phyloP scores from a whole-genome alignment of 306 rosid genomes.

The Ormosia semicastrata region DNA sequence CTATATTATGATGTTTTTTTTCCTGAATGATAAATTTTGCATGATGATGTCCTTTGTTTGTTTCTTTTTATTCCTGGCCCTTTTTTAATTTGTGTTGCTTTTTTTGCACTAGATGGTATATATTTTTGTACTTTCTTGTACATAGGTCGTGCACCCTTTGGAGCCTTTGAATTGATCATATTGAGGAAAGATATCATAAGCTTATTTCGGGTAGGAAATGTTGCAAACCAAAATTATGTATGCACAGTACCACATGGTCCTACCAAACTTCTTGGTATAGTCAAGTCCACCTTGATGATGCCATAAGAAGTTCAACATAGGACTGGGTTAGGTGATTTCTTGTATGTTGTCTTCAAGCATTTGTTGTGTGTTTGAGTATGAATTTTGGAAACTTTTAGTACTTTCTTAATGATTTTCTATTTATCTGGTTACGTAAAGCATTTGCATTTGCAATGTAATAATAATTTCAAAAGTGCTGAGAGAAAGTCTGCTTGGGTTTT shows the following conservation, averaged over 20 bases:
- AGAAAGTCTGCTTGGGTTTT: neutral
- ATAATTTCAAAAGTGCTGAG: conserved; percentile 1
- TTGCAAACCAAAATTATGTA: neutral
- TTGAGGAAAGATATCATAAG: neutral
- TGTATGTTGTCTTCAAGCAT: neutral
- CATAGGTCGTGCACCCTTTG: neutral
- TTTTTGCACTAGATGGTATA: neutral
- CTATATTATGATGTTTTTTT: neutral
- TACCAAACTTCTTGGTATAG: neutral
- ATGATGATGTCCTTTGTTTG: neutral
- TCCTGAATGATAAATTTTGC: neutral
- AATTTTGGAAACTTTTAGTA: neutral
- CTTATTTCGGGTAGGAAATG: neutral
- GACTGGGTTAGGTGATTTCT: neutral
- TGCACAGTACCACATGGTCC: neutral
- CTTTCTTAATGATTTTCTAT: neutral
- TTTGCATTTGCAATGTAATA: neutral
- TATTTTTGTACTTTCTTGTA: neutral
- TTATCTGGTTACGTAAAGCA: neutral
- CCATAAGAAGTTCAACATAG: neutral
- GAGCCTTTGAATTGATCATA: neutral
- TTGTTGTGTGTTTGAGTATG: neutral
- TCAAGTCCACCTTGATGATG: neutral
- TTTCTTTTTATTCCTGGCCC: neutral
- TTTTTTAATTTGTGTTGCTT: neutral